These are phyloP conservation scores for Phragmites australis DNA, from an alignment of 176 grass and related monocot species.

Conservation along the genomic window DNA sequence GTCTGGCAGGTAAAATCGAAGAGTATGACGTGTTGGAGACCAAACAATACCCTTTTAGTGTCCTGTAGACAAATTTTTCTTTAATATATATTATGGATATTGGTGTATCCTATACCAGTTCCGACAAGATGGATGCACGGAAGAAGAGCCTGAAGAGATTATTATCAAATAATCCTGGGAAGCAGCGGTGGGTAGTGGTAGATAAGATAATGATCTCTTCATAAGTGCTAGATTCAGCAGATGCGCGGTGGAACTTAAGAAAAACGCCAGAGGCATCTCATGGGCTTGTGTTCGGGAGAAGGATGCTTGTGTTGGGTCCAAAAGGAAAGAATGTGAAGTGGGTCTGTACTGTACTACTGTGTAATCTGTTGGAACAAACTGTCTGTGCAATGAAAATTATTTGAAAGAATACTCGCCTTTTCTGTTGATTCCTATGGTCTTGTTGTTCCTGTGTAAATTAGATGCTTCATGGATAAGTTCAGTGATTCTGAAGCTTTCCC, in stretches of 20 bases:
- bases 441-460: neutral
- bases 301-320: neutral
- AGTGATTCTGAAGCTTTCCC: slow-evolving; percentile 19
- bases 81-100: too few species aligned
- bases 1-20: too few species aligned
- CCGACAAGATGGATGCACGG: slow-evolving; percentile 77
- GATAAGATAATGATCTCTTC: neutral
- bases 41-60: too few species aligned
- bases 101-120: too few species aligned
- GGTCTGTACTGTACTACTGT: neutral
- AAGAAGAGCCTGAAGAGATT: slow-evolving; percentile 97
- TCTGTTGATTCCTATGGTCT: slow-evolving; percentile 25
- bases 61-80: too few species aligned
- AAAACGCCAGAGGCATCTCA: slow-evolving; percentile 9
- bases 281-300: neutral
- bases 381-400: slow-evolving; percentile 16
- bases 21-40: too few species aligned
- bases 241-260: neutral
- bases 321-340: slow-evolving; percentile 6
- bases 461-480: slow-evolving; percentile 25
- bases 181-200: neutral
- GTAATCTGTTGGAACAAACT: slow-evolving; percentile 12
- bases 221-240: slow-evolving; percentile 17
- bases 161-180: slow-evolving; percentile 28
- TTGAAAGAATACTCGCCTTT: slow-evolving; percentile 30